These are phyloP conservation scores for Leucoagaricus sp. DNA, from an alignment of 1,284 basidiomycete species.

Conservation along the genomic window DNA sequence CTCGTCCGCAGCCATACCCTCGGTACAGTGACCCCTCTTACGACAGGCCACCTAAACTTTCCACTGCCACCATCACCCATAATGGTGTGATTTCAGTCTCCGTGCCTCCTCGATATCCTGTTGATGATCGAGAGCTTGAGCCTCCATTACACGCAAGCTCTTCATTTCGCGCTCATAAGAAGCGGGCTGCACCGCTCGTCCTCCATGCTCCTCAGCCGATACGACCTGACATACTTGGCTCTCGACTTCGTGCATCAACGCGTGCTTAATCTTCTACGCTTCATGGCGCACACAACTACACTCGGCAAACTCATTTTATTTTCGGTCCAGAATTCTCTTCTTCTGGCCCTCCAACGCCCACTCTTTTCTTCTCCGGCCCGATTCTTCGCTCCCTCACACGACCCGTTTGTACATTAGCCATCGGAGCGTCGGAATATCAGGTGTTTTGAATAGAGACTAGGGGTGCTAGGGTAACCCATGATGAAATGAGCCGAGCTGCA, in stretches of 20 bases:
- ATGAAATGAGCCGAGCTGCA: background rate
- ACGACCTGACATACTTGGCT: conserved; percentile 7
- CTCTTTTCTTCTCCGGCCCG: background rate
- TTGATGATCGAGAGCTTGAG: conserved; percentile 2
- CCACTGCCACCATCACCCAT: background rate
- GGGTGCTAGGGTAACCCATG: background rate
- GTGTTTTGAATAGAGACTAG: background rate
- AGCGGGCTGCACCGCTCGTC: background rate
- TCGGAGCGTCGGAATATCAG: background rate
- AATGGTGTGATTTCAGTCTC: conserved; percentile 3
- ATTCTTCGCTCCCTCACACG: background rate
- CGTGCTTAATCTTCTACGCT: conserved; percentile 7
- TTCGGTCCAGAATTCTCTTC: background rate
- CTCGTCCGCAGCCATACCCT: conserved; percentile 6
- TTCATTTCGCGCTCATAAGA: conserved; percentile 1
- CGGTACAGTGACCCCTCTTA: background rate
- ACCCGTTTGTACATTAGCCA: background rate
- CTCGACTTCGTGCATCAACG: conserved; percentile 12
- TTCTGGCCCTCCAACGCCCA: background rate
- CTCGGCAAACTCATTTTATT: background rate
- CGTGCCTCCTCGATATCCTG: conserved; percentile 9
- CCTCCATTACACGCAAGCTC: background rate
- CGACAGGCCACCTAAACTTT: conserved; percentile 1
- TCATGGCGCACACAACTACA: background rate
- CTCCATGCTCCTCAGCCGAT: conserved; percentile 6